Conservation (phyloP, 1,139 yeast genomes). For the Geotrichum fermentans region DNA sequence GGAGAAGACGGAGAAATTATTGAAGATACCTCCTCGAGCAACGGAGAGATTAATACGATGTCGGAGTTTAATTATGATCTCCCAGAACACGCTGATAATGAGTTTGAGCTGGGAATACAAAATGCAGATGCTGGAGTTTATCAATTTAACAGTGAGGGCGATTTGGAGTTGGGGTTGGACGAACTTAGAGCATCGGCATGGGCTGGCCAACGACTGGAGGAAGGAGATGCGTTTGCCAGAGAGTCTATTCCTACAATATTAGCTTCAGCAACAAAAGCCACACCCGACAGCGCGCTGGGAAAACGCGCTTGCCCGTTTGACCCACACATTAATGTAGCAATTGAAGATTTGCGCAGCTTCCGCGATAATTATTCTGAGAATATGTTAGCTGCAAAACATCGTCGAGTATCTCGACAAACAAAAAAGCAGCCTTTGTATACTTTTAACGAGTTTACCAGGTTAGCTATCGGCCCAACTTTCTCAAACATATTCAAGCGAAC, state of each 20-base stretch:
- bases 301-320: constrained; percentile 15
- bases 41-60: background rate
- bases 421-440: background rate
- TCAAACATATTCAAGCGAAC: background rate
- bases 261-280: background rate
- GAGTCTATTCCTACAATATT: background rate
- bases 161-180: constrained; percentile 5
- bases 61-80: constrained; percentile 3
- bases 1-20: constrained; percentile 18
- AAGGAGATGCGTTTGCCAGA: background rate
- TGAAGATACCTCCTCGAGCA: background rate
- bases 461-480: constrained; percentile 12
- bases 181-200: constrained; percentile 12
- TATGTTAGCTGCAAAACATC: constrained; percentile 11
- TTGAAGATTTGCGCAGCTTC: constrained; percentile 8
- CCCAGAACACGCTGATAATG: constrained; percentile 1
- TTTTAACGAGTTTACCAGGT: constrained; percentile 7
- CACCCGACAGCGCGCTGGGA: background rate
- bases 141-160: background rate
- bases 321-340: constrained; percentile 6
- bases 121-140: background rate
- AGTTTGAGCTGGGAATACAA: background rate
- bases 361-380: constrained; percentile 15
- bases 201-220: constrained; percentile 9
- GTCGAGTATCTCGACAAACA: background rate